Evolutionary conservation across 2,329 filamentous ascomycete genomes (phyloP), one percentile per base, ranked within the genome.

Genomic region (Trichoderma aggressivum): DNA sequence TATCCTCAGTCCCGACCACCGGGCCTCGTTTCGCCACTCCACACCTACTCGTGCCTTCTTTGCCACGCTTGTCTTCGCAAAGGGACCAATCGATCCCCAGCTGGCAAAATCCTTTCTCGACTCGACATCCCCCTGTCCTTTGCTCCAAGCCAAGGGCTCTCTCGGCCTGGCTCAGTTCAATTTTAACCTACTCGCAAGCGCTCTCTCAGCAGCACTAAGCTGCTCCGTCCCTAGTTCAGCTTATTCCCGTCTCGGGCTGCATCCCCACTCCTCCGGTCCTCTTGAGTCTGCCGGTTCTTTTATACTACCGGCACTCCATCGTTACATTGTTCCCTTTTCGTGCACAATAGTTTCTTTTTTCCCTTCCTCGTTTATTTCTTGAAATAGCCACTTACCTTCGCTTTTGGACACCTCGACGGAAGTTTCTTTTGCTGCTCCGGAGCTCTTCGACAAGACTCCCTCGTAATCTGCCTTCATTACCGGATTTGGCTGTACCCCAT

Each of bases 191-290:
- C 50, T 65, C 28, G 24, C 62, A 68, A 50, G 56, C 60, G 55
- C 71, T 58, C 36, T 53, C 36, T 53, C 47, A 56, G 67, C 70
- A 66, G 50, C 71, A 70, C 71, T 72, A 62, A 47, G n/a, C 64
- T 68, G 18, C 66, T 69, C 39, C 66, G 28, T 69, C 11, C 66
- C 71, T 67, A 74, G 74, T 34, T 73, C 74, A 72, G 74, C 74
- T 74, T 74, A 69, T 69, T 61, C 66, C 66, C 66, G 66, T 61
- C 66, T 69, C 66, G 66, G 67, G 43, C 63, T 70, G 55, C 28
- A 43, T 62, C 26, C 67, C 73, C 72, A 73, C 72, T 68, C 70
- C 63, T 72, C 70, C 68, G 53, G 58, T 65, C 65, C 60, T 64
- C 71, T 56, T 58, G n/a, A 62, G 53, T 47, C 59, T 65, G 70